phyloP scores from a whole-genome alignment of 2,329 filamentous ascomycete species.

The Talaromyces albobiverticillius region DNA sequence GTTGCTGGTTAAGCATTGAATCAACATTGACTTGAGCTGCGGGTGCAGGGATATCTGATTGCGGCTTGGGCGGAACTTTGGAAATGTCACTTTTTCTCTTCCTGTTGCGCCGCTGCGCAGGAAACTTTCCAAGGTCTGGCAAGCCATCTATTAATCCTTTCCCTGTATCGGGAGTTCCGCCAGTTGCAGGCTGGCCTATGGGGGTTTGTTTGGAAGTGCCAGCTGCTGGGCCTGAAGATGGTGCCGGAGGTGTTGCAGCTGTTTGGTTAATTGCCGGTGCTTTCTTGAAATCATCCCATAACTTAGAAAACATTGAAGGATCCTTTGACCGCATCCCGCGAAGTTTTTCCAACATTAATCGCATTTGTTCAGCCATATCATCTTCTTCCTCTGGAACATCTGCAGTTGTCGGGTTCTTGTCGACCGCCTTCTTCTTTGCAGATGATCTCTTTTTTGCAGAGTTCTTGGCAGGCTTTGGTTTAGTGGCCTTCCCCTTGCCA shows the following conservation, averaged over 20 bases:
- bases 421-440: conserved; percentile 1
- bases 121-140: conserved; percentile 13
- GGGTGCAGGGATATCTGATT: background rate
- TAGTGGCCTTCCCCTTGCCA: background rate
- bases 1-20: conserved; percentile 10
- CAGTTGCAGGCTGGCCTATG: background rate
- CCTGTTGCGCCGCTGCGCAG: conserved; percentile 11
- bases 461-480: conserved; percentile 3
- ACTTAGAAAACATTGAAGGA: conserved; percentile 51
- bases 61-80: background rate
- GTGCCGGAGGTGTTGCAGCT: background rate
- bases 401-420: background rate
- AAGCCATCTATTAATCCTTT: background rate
- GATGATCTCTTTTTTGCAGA: conserved; percentile 7
- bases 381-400: conserved; percentile 17
- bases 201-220: background rate
- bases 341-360: conserved; percentile 56
- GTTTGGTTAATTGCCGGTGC: background rate
- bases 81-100: background rate
- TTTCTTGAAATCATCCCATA: conserved; percentile 26
- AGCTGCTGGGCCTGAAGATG: background rate
- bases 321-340: conserved; percentile 55
- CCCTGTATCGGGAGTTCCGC: background rate
- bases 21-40: conserved; percentile 3
- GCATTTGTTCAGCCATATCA: conserved; percentile 50